A percentile compares a stretch with the other conserved stretches of the same genome.
Evolutionary conservation across 805 yeast species (phyloP).

Genomic region (Helenozyma rhizophorensis): DNA sequence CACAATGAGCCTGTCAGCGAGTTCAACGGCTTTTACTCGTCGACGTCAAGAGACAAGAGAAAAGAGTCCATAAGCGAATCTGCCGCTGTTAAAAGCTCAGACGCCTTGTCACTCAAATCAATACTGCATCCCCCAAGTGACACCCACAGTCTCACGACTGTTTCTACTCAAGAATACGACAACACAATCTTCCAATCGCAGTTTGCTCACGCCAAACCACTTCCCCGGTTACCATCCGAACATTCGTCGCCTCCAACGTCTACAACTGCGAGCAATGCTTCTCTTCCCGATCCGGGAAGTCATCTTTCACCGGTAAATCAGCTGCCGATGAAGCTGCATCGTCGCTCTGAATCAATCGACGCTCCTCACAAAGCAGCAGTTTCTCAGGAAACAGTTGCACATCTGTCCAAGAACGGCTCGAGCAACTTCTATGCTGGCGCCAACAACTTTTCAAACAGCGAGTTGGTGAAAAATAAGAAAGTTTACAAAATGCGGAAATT

Average conservation of each 20-base stretch:
- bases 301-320: no score
- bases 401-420: conserved; percentile 1
- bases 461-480: conserved; percentile 33
- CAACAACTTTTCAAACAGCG: conserved; percentile 15
- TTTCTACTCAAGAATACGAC: conserved; percentile 37
- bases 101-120: no score
- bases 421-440: not conserved
- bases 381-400: no score
- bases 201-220: conserved; percentile 20
- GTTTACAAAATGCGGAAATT: conserved; percentile 30
- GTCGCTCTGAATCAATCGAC: no score
- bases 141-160: conserved; percentile 24
- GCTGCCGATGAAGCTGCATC: no score
- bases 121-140: no score
- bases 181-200: conserved; percentile 35
- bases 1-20: not conserved
- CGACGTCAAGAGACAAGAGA: not conserved
- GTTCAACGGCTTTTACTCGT: not conserved
- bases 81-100: no score
- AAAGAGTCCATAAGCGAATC: no score
- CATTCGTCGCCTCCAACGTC: not conserved
- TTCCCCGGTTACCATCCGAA: conserved; percentile 8
- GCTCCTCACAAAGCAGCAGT: no score
- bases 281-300: no score
- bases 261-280: not conserved